Evolutionary conservation across 257 asterid species (phyloP), one percentile per base, ranked within the genome.

Genomic region (Nicotiana tabacum): DNA sequence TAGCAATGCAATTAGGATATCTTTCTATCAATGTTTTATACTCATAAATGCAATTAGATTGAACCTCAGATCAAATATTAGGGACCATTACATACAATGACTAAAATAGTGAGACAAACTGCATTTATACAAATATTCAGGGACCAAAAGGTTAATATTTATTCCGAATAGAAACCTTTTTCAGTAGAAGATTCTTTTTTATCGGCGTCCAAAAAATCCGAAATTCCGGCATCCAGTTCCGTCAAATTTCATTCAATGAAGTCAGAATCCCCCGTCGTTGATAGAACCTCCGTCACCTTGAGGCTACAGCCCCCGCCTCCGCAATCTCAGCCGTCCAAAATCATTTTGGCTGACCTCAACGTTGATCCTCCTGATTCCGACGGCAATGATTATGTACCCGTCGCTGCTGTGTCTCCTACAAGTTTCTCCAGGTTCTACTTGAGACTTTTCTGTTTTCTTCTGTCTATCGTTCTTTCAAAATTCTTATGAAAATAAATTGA

Each of bases 311-410:
- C 57, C 1, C 86, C 87, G 27, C 37, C 48, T 46, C 78, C 48
- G 32, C 88, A 81, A 21, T 87, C 83, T 55, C 87, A 85, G 72
- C 85, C 85, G 70, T 78, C 87, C 77, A 89, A 88, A 84, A 82
- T 91, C 72, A 53, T 93, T 67, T 30, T 91, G 85, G 95, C 96
- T 82, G 97, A 93, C 92, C 97, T 93, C 83, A 93, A 92, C 85
- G 92, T 87, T 88, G 96, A 92, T 87, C 96, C 95, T 48, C 93
- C 90, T 39, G 91, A 93, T 9, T 69, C 91, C 4, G 92, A 92
- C 82, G 83, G 84, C 68, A 85, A 64, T 72, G 86, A 86, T 33
- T 86, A 87, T 13, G 64, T 81, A 21, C 81, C 84, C 53, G 11
- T 66, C 7, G 11, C 83, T 66, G 29, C 66, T 66, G 24, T 27